Evolutionary conservation across 768 basidiomycete genomes (phyloP).

Genomic region (Russula earlei): DNA sequence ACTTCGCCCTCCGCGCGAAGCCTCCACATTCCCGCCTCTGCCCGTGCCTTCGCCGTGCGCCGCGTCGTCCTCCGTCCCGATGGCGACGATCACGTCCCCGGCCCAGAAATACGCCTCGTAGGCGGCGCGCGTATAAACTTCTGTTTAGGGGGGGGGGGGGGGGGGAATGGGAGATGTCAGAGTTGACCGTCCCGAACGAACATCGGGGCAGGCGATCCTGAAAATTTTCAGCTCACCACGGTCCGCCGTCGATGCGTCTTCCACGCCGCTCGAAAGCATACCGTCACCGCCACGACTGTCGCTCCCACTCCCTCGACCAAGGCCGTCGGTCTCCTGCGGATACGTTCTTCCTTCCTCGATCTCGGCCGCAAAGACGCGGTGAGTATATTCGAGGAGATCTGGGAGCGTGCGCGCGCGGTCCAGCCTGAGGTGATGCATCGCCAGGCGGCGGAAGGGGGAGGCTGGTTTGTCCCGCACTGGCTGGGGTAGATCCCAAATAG

Average conservation of each 20-base stretch:
- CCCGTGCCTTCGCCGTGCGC: no score
- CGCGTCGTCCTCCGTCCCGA: constrained; percentile 27
- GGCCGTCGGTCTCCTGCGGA: constrained; percentile 59
- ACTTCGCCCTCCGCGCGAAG: constrained; percentile 37
- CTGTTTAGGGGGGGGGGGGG: no score
- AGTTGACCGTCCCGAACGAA: no score
- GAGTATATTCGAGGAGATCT: constrained; percentile 54
- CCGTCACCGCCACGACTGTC: constrained; percentile 18
- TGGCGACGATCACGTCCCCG: constrained; percentile 64
- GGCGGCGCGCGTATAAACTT: constrained; percentile 31
- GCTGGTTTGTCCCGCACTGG: constrained; percentile 19
- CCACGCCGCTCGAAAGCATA: no score
- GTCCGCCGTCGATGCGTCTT: no score
- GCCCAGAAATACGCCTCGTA: constrained; percentile 75
- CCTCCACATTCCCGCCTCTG: constrained; percentile 29
- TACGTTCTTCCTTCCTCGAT: constrained; percentile 74
- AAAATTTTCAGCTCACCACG: no score
- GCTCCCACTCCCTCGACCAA: constrained; percentile 22
- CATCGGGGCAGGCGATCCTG: no score
- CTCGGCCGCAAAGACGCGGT: constrained; percentile 56
- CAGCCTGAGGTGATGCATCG: constrained; percentile 28
- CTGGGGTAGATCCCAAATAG: constrained; percentile 35
- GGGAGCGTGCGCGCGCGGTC: constrained; percentile 26
- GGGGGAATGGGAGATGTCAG: no score
- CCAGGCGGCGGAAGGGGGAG: constrained; percentile 25